phyloP scores from a whole-genome alignment of 495 filamentous ascomycete genomes.

The Lasiosphaeria hispida region DNA sequence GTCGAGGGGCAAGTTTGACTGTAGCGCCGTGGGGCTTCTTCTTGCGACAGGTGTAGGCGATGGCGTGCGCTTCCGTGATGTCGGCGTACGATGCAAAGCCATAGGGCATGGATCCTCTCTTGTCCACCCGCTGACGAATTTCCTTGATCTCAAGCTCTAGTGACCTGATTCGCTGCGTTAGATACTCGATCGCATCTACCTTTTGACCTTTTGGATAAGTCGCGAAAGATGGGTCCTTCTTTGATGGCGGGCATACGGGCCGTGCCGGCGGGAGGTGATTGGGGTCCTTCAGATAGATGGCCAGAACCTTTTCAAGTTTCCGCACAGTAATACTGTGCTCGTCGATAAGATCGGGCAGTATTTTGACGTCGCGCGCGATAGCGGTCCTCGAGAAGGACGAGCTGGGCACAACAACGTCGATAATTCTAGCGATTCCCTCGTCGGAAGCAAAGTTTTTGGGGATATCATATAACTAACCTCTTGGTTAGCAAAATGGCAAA shows the following conservation, averaged over 20 bases:
- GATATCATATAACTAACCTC: conserved; percentile 73
- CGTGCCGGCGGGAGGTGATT: conserved; percentile 74
- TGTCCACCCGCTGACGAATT: conserved; percentile 76
- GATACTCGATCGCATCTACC: conserved; percentile 91
- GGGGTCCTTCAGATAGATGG: conserved; percentile 87
- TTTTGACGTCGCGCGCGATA: conserved; percentile 88
- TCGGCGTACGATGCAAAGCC: conserved; percentile 92
- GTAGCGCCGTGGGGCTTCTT: conserved; percentile 80
- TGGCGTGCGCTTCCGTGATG: conserved; percentile 82
- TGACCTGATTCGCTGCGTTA: conserved; percentile 77
- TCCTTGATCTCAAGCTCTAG: conserved; percentile 83
- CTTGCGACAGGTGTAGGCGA: conserved; percentile 75
- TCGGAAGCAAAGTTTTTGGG: conserved; percentile 70
- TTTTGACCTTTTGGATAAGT: conserved; percentile 64
- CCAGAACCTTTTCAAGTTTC: conserved; percentile 74
- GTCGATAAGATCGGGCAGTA: conserved; percentile 77
- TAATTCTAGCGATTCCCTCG: conserved; percentile 80
- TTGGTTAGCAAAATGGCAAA: conserved; percentile 16
- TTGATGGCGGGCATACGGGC: conserved; percentile 74
- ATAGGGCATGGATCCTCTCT: conserved; percentile 80
- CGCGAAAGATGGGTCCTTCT: conserved; percentile 59
- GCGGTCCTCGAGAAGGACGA: conserved; percentile 73
- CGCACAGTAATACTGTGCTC: conserved; percentile 80
- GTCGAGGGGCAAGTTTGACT: conserved; percentile 75
- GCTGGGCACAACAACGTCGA: conserved; percentile 70